Evolutionary conservation across 202 grass and related monocot species (phyloP), one percentile per base, ranked within the genome.

Genomic region (Digitaria exilis): DNA sequence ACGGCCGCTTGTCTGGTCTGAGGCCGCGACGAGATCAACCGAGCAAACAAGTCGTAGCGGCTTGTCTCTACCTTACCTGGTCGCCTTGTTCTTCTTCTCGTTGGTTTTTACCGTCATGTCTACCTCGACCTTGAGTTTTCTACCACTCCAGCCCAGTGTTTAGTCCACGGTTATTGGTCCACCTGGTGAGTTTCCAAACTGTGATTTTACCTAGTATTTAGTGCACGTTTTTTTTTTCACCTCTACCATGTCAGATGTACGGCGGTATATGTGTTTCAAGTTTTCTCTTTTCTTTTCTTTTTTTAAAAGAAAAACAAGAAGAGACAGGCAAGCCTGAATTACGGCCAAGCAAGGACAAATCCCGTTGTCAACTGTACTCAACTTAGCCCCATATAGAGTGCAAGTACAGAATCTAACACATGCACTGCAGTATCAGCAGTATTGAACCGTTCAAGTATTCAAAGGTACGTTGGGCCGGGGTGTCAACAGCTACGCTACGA

Each of bases 401-500:
- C 37, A 39, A 39, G 37, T 52, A 32, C 46, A 43, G 49, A 57
- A 76, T 52, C 46, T 18, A 42, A 11, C 62, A 19, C 21, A 25
- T 17, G 4, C 16, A 26, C 25, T 28, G 26, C 56, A 26, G 55
- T 25, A 44, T 13, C 11, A 41, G 0, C 1, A 43, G 43, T 55
- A 43, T 35, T 28, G 15, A 77, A 78, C 42, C 5, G 49, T 28
- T 32, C 26, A 55, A 15, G 19, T 8, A 57, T 57, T 72, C 44
- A 43, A 80, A 46, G 76, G 46, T n/a, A n/a, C n/a, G n/a, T 12
- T 72, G 58, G 31, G 69, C 22, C 18, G 80, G 45, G 69, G 22
- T 73, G 84, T 80, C 84, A 86, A 66, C 68, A 86, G 68, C 84
- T 35, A 26, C 52, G 56, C 19, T 21, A 71, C 41, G 62, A 50